phyloP scores from a whole-genome alignment of 2,329 filamentous ascomycete genomes.

The Rhinocladiella mackenziei region DNA sequence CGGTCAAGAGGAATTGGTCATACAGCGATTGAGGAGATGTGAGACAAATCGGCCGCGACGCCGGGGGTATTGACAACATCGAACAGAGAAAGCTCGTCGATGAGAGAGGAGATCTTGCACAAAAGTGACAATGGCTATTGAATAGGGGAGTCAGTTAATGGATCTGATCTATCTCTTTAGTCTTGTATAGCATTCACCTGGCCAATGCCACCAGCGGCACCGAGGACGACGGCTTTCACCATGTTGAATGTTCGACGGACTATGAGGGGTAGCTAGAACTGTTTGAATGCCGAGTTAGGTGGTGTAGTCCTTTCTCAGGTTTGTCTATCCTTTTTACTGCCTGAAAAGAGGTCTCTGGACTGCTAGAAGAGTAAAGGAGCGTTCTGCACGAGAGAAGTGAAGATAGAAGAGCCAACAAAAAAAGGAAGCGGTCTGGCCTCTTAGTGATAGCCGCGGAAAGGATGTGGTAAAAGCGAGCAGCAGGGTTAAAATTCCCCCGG shows the following conservation, averaged over 20 bases:
- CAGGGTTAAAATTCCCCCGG: too few relatives aligned
- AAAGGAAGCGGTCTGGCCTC: background rate
- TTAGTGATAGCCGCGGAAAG: too few relatives aligned
- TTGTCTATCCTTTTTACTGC: too few relatives aligned
- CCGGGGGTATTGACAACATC: slow-evolving; percentile 99
- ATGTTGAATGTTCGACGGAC: slow-evolving; percentile 36
- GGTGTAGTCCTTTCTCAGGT: background rate
- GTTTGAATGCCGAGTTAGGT: too few relatives aligned
- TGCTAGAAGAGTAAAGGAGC: background rate
- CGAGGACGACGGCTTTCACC: slow-evolving; percentile 69
- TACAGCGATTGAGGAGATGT: slow-evolving; percentile 88
- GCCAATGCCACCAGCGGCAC: slow-evolving; percentile 96
- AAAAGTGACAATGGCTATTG: slow-evolving; percentile 98
- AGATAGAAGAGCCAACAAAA: background rate
- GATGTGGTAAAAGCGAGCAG: too few relatives aligned
- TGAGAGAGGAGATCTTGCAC: slow-evolving; percentile 80
- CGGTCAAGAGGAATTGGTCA: slow-evolving; percentile 39
- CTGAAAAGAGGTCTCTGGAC: background rate
- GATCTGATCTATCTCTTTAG: background rate
- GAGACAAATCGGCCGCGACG: slow-evolving; percentile 91
- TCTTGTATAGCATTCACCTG: slow-evolving; percentile 60
- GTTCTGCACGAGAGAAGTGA: background rate
- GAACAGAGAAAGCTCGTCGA: slow-evolving; percentile 93
- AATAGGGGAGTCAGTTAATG: slow-evolving; percentile 24
- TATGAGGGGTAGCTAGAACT: slow-evolving; percentile 2